phyloP scores from a whole-genome alignment of 1,139 yeast species.

The Saccharomyces hybrid region DNA sequence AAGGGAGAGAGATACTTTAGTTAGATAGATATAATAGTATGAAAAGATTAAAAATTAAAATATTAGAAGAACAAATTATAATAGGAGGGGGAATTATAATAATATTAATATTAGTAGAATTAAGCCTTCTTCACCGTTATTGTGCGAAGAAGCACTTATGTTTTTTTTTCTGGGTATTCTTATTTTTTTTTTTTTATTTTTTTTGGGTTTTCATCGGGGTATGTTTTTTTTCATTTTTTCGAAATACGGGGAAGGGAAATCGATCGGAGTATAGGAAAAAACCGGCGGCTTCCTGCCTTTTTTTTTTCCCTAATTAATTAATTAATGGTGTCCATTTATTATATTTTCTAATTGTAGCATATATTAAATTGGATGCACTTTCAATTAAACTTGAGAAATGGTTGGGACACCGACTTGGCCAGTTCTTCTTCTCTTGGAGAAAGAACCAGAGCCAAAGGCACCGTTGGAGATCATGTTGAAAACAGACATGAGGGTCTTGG shows the following conservation, averaged over 20 bases:
- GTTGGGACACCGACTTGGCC: constrained; percentile 81
- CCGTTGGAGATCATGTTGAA: constrained; percentile 60
- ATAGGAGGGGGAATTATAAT: neutral
- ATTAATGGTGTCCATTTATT: neutral
- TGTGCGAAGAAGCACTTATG: neutral
- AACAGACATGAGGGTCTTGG: constrained; percentile 55
- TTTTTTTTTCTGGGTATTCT: neutral
- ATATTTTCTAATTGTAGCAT: neutral
- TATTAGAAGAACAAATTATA: neutral
- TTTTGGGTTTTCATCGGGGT: neutral
- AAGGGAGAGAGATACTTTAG: neutral
- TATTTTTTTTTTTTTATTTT: neutral
- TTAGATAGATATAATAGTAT: neutral
- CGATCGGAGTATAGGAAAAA: neutral
- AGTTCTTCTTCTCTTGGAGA: constrained; percentile 32
- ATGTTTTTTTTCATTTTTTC: neutral
- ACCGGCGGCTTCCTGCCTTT: neutral
- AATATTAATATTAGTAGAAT: neutral
- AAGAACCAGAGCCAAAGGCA: constrained; percentile 46
- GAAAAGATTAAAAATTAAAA: constrained; percentile 1
- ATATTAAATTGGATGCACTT: neutral
- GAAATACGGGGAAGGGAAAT: neutral
- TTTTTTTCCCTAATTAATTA: neutral
- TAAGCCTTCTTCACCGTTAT: neutral
- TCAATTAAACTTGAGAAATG: constrained; percentile 64